Conservation (phyloP, 345 rosid species). For the Aquilaria sinensis region DNA sequence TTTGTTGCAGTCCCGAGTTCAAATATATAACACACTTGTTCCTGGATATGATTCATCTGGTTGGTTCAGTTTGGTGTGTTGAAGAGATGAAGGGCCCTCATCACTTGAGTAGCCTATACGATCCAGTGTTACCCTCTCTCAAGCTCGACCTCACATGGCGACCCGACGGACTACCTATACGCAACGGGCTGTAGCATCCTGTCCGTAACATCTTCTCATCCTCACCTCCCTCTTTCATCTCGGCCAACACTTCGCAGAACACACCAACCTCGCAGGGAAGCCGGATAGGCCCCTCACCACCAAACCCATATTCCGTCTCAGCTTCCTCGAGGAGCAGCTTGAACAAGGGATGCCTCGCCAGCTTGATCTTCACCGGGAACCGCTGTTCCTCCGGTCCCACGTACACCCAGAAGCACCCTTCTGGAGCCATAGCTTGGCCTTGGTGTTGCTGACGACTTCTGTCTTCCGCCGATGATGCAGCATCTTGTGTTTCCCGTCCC, state of each 20-base stretch:
- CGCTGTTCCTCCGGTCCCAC: constrained; percentile 58
- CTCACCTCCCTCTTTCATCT: constrained; percentile 32
- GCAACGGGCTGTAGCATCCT: constrained; percentile 18
- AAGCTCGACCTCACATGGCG: not conserved
- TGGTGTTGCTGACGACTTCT: too few species aligned
- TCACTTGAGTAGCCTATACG: constrained; percentile 30
- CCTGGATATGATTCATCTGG: too few species aligned
- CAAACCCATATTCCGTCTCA: constrained; percentile 55
- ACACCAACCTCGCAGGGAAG: constrained; percentile 74
- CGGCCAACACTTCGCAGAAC: constrained; percentile 50
- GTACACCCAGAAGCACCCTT: constrained; percentile 68
- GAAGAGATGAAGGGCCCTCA: too few species aligned
- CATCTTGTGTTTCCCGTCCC: too few species aligned
- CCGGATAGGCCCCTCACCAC: constrained; percentile 51
- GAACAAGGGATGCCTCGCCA: constrained; percentile 67
- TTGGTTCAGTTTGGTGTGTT: too few species aligned
- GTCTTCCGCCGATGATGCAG: too few species aligned
- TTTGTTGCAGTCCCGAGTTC: too few species aligned
- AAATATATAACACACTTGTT: too few species aligned
- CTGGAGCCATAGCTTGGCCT: constrained; percentile 25
- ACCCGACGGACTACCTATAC: constrained; percentile 15
- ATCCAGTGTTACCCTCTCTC: constrained; percentile 15
- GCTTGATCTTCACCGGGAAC: constrained; percentile 44
- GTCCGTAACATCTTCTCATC: constrained; percentile 14
- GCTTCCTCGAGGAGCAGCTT: constrained; percentile 70